Base-by-base conservation (phyloP, 371 early-diverging fungal genomes). In the Mucor velutinosus region DNA sequence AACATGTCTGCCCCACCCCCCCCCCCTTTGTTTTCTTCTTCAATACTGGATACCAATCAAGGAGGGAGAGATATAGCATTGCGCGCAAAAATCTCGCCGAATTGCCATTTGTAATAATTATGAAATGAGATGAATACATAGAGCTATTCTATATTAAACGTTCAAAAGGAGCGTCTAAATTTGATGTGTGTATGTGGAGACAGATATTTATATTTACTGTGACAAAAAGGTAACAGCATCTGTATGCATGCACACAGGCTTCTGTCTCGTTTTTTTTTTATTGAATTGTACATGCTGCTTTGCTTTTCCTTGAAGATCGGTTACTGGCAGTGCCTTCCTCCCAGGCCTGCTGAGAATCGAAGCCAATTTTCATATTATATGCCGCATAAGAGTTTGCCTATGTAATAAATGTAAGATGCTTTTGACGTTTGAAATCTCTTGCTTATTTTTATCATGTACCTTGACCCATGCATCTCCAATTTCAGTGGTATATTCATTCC, bases 391-490 rank as follows among this genome's bases (percentile, higher is more conserved):
- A 45, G 47, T 75, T 74, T 32, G 79, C 78, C 80, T 79, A 61
- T n/a, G n/a, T 1, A 30, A 12, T 14, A 11, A 11, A 53, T 23
- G 27, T 53, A 7, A 47, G 49, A 21, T 47, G 7, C 7, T 53
- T 53, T 56, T 56, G 32, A 56, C 56, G 32, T 56, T n/a, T 56
- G 14, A 37, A 14, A 14, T 8, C 3, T 30, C 1, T 56, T n/a
- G n/a, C n/a, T n/a, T 17, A 1, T 33, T 7, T 33, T 4, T 33
- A 33, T 30, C n/a, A 30, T 12, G 21, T 73, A 78, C 81, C 69
- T 72, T 73, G 27, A 76, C 49, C 83, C 83, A 83, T 19, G 80
- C 77, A 21, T 77, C 72, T 23, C 80, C 80, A 23, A 77, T 71
- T 19, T 76, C 76, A 19, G 70, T 67, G 10, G 65, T 66, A 58